Percentiles rank a stretch among this genome's conserved stretches.
phyloP scores from a whole-genome alignment of 305 asterid species.

The Fraxinus greggii region DNA sequence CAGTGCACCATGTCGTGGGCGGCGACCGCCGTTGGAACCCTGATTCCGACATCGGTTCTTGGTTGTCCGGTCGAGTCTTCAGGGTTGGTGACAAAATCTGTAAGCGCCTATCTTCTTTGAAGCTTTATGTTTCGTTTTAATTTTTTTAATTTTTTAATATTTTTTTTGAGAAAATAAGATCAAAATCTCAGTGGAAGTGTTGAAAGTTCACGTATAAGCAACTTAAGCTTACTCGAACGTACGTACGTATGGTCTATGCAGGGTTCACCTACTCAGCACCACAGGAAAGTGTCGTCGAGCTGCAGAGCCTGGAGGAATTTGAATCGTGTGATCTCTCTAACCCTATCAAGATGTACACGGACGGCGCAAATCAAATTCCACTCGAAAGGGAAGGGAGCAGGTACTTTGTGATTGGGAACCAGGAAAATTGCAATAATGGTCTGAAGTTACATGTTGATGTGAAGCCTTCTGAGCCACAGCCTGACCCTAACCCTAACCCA shows the following conservation, averaged over 20 bases:
- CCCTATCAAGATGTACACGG: constrained; percentile 67
- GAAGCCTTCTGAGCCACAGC: constrained; percentile 11
- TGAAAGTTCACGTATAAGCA: background rate
- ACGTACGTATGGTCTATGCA: constrained; percentile 14
- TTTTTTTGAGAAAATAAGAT: background rate
- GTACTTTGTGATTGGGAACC: constrained; percentile 61
- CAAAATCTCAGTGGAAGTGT: background rate
- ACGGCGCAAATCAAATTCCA: constrained; percentile 37
- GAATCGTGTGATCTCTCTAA: constrained; percentile 53
- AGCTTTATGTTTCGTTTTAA: background rate
- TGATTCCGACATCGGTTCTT: constrained; percentile 35
- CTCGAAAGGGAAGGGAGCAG: constrained; percentile 63
- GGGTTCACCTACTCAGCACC: constrained; percentile 51
- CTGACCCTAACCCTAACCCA: background rate
- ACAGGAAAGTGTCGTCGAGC: constrained; percentile 55
- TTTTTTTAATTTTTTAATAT: background rate
- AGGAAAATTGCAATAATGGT: constrained; percentile 60
- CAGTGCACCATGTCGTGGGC: constrained; percentile 48
- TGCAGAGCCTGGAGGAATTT: constrained; percentile 47
- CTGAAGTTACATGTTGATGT: constrained; percentile 57
- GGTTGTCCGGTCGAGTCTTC: constrained; percentile 42
- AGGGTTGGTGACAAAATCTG: constrained; percentile 46
- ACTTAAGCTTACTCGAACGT: background rate
- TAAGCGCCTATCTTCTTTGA: constrained; percentile 10
- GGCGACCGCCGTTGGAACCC: constrained; percentile 42